Base-by-base conservation (phyloP, 1,284 basidiomycete species). In the Boletus mariae region DNA sequence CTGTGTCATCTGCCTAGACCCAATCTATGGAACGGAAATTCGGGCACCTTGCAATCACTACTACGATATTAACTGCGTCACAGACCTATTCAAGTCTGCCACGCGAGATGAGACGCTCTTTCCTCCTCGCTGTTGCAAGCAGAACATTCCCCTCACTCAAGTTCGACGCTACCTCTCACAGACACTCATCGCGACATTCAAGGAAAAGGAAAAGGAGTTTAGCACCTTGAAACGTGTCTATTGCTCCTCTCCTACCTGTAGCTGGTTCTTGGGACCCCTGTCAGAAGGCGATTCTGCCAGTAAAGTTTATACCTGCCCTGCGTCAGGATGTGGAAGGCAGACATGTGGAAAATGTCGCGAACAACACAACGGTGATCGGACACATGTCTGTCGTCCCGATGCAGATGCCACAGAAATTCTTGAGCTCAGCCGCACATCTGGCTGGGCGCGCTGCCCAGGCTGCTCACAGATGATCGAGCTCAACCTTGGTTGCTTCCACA, bases 381-480 rank as follows among this genome's bases (percentile, higher is more conserved):
- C 31, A 4, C 44, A 32, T 15, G 31, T 45, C 7, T 73, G 73
- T 48, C 57, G 56, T 12, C 64, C 61, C 15, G 69, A 72, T 28
- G 58, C 58, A 5, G 64, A 64, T 4, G 64, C 52, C 32, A 59
- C 48, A 54, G 51, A 67, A 4, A 66, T 73, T 10, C 68, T 75
- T 44, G 63, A 56, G 4, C 67, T 75, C 29, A 64, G 68, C 12
- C 59, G 63, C 12, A 43, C 61, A 43, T 44, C 62, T 23, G 74
- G 73, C 10, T 78, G 76, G 76, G 64, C 69, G 15, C 71, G 74
- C 29, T 78, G 77, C 54, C 74, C 76, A 1, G 69, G 70, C 2
- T 78, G 77, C 58, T 63, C 65, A 28, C 65, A 69, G 45, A 63
- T 78, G 58, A 69, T 78, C 53, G 76, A 78, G 58, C 73, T 75